Base-by-base conservation (phyloP, 2,329 filamentous ascomycete genomes). In the Diaporthe destruens region DNA sequence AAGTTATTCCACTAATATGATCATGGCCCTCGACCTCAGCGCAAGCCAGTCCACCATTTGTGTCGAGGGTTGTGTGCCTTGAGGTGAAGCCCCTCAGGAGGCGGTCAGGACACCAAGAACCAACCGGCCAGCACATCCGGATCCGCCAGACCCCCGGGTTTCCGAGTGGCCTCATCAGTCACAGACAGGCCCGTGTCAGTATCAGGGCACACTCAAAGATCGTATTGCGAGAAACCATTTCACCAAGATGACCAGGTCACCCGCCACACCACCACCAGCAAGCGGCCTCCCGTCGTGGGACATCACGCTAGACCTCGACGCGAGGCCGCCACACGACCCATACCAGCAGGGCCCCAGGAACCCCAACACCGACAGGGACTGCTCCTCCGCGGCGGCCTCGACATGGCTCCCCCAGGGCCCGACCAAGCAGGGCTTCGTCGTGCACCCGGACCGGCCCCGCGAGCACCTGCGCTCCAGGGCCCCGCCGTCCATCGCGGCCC, bases 401-500 rank as follows among this genome's bases (percentile, higher is more conserved):
- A 57, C 78, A 25, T 82, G 80, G 81, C 75, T 79, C 16, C 74
- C 80, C n/a, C 79, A 80, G 44, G 81, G 80, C 29, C 61, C 74
- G 39, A 77, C 78, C 9, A 44, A 69, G 14, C 74, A 75, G 25
- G 79, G 80, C 25, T 76, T 77, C 49, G 72, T 81, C 53, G 61
- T 72, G 5, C 56, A 65, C n/a, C 69, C 69, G 7, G 72, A 74
- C 32, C 77, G 78, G 42, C 71, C 69, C 14, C 63, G 76, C 20
- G 75, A 77, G 56, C 55, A 77, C 34, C 79, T 80, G 47, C 79
- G 78, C 72, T 80, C 80, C n/a, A 75, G 77, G 11, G 76, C 78
- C 1, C 78, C 78, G 25, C 81, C 81, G 23, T 79, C 81, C n/a
- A n/a, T 82, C 32, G 77, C 79, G 6, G 76, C 80, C 0, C 79